Evolutionary conservation across 2,329 filamentous ascomycete species (phyloP).

Genomic region (Fusarium xylarioides): DNA sequence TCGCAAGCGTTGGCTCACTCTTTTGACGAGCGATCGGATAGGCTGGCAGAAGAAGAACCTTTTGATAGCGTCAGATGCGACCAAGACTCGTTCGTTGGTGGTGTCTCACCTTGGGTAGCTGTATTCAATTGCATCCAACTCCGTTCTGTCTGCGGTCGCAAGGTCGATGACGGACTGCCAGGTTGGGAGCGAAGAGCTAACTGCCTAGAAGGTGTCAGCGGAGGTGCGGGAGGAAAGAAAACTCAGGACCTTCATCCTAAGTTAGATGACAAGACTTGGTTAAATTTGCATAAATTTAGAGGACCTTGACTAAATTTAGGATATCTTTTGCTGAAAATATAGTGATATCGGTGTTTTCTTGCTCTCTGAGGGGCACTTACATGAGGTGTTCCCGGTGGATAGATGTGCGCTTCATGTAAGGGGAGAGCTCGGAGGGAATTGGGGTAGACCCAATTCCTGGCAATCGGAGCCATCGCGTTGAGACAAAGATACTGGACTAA

Average conservation of each 20-base stretch:
- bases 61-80: neutral
- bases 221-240: no score
- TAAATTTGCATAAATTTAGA: no score
- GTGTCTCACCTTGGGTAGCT: neutral
- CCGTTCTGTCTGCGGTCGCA: neutral
- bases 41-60: neutral
- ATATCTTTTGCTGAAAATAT: no score
- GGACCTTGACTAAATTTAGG: no score
- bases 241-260: no score
- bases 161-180: neutral
- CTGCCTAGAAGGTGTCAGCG: neutral
- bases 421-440: neutral
- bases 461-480: neutral
- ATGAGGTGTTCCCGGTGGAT: neutral
- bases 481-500: neutral
- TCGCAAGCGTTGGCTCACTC: neutral
- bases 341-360: no score
- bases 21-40: neutral
- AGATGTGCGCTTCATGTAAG: neutral
- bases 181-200: neutral
- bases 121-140: neutral
- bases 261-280: no score
- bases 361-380: neutral
- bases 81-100: neutral
- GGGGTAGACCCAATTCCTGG: no score